Conservation (phyloP, 2,329 filamentous ascomycete species). For the Talaromyces verruculosus region DNA sequence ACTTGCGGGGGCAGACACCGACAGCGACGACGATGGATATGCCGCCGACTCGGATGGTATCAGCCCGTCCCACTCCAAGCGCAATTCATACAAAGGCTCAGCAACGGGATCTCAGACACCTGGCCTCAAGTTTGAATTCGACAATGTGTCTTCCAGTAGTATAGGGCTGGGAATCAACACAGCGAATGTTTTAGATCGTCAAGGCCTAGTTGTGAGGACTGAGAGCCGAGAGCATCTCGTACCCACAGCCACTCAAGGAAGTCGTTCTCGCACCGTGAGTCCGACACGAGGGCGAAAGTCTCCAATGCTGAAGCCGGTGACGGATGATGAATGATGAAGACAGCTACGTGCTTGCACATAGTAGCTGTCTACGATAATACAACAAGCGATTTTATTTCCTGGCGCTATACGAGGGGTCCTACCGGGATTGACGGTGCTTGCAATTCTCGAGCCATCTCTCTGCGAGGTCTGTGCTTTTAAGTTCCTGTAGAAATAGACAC, state of each 20-base stretch:
- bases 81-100: conserved; percentile 32
- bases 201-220: conserved; percentile 74
- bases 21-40: conserved; percentile 55
- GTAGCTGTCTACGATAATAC: conserved; percentile 3
- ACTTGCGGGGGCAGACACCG: conserved; percentile 63
- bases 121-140: conserved; percentile 40
- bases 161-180: conserved; percentile 38
- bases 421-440: neutral
- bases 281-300: conserved; percentile 48
- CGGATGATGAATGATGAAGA: conserved; percentile 29
- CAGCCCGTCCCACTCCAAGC: conserved; percentile 58
- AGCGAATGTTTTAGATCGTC: conserved; percentile 56
- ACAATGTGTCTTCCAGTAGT: conserved; percentile 43
- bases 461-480: conserved; percentile 4
- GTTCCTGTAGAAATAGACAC: conserved; percentile 8
- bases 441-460: conserved; percentile 3
- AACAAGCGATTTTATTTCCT: neutral
- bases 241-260: conserved; percentile 51
- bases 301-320: conserved; percentile 36
- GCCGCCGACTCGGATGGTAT: conserved; percentile 51
- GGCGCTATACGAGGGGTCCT: neutral
- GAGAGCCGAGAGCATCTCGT: conserved; percentile 80
- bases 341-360: conserved; percentile 24
- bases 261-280: conserved; percentile 47
- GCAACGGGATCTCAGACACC: conserved; percentile 30